Percentiles rank a stretch among this genome's conserved stretches.
Conservation (phyloP, 2,329 filamentous ascomycete species). For the Epichloe gansuensis region DNA sequence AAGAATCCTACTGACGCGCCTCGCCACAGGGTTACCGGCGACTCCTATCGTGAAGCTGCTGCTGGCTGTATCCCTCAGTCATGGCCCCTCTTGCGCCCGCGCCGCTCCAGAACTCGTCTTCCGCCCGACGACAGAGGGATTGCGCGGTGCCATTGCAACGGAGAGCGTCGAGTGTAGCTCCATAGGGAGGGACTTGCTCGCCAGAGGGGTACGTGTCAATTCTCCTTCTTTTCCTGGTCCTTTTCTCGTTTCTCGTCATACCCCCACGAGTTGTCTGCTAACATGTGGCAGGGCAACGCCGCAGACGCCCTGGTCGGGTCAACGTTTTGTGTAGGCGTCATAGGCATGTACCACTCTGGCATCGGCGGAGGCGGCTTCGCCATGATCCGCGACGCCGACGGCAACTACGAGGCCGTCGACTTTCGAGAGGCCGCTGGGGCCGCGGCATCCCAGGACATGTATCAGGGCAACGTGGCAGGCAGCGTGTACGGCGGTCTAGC, state of each 20-base stretch:
- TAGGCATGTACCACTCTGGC: conserved; percentile 68
- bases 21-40: background rate
- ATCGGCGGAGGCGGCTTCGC: conserved; percentile 89
- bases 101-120: conserved; percentile 14
- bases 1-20: background rate
- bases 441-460: conserved; percentile 78
- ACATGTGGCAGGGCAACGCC: conserved; percentile 48
- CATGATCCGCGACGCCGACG: conserved; percentile 59
- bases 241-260: background rate
- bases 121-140: conserved; percentile 9
- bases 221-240: background rate
- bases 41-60: background rate
- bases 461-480: conserved; percentile 51
- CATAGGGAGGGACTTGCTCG: conserved; percentile 53
- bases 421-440: conserved; percentile 82
- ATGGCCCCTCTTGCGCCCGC: conserved; percentile 5
- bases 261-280: background rate
- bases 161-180: conserved; percentile 57
- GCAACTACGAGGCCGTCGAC: conserved; percentile 77
- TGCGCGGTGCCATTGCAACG: conserved; percentile 53
- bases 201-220: conserved; percentile 30
- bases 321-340: conserved; percentile 62
- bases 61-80: conserved; percentile 1
- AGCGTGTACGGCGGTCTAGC: conserved; percentile 65
- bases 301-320: conserved; percentile 66